A percentile compares a stretch with the other conserved stretches of the same genome.
Conservation (phyloP, 2,329 filamentous ascomycete genomes). For the Fusarium sacchari region DNA sequence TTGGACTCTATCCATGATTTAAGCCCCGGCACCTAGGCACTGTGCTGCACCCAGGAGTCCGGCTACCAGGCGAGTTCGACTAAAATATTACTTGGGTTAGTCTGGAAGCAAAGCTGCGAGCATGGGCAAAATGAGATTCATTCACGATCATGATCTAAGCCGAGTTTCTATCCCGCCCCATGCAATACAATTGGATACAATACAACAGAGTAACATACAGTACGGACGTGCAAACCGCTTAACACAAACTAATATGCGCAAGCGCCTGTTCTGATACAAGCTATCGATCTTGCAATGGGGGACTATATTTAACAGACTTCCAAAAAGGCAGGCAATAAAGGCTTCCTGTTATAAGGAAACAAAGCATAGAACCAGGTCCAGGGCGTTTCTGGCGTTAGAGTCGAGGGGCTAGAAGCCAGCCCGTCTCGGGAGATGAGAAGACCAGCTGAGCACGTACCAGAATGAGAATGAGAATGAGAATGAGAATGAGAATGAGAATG, state of each 20-base stretch:
- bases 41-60: neutral
- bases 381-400: slow-evolving; percentile 30
- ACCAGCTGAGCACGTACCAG: slow-evolving; percentile 31
- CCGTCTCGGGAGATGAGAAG: slow-evolving; percentile 26
- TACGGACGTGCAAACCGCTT: neutral
- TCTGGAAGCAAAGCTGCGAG: neutral
- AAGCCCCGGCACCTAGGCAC: neutral
- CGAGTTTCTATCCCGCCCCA: neutral
- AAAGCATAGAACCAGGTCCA: slow-evolving; percentile 12
- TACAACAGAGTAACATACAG: neutral
- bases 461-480: neutral
- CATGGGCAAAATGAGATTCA: neutral
- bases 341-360: neutral
- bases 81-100: neutral
- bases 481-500: too few species aligned
- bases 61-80: neutral
- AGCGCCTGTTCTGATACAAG: neutral
- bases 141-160: neutral
- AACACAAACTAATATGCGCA: neutral
- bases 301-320: neutral
- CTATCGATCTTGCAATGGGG: neutral
- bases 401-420: slow-evolving; percentile 18
- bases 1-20: neutral
- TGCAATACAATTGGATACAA: too few species aligned
- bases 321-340: neutral